phyloP scores from a whole-genome alignment of 169 alveolate genomes.

The Cryptosporidium tyzzeri region DNA sequence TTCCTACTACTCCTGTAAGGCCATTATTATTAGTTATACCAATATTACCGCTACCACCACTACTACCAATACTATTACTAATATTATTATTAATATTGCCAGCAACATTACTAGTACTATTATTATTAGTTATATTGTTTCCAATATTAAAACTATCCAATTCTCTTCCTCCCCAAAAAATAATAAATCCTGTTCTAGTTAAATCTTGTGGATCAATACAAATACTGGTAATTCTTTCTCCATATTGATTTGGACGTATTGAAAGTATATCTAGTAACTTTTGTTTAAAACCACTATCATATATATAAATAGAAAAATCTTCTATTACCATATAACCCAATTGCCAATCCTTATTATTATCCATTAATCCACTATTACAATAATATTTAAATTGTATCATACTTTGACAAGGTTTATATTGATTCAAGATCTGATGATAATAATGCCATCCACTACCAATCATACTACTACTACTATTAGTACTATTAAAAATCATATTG shows the following conservation, averaged over 20 bases:
- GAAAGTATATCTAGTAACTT: conserved; percentile 36
- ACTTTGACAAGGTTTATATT: conserved; percentile 1
- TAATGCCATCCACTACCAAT: background rate
- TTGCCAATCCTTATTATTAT: conserved; percentile 32
- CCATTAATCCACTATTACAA: conserved; percentile 2
- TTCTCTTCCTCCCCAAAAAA: conserved; percentile 74
- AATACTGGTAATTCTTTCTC: conserved; percentile 51
- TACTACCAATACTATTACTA: background rate
- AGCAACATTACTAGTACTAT: background rate
- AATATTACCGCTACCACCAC: background rate
- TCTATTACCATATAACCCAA: conserved; percentile 38
- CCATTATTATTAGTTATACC: too few species aligned
- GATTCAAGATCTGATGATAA: background rate
- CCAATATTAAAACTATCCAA: background rate
- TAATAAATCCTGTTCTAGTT: conserved; percentile 61
- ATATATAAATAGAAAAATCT: conserved; percentile 30
- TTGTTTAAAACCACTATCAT: conserved; percentile 31
- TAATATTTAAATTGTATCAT: conserved; percentile 11
- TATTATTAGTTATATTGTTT: background rate
- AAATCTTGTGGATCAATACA: conserved; percentile 72
- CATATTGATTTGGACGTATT: conserved; percentile 33
- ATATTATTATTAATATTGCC: background rate
- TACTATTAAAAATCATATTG: too few species aligned
- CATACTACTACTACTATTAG: too few species aligned
- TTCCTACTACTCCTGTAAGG: too few species aligned